Base-by-base conservation (phyloP, 176 grass and related monocot species). In the Calamus simplicifolius region DNA sequence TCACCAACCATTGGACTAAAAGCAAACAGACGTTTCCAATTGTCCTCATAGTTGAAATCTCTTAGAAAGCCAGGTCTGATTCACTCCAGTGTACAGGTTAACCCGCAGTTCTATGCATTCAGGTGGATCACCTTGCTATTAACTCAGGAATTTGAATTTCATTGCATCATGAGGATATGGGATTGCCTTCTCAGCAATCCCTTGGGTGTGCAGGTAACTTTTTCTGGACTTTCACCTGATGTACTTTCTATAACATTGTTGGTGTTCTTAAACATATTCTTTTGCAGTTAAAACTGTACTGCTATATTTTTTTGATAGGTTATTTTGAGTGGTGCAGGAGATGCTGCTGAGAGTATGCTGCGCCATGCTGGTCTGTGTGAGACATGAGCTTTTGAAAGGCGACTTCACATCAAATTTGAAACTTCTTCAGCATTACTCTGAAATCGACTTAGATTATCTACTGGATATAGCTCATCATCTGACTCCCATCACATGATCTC, bases 21-120 rank as follows among this genome's bases (percentile, higher is more conserved):
- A 43, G 35, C 35, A 43, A 43, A 43, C 35, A 12, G 35, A 43
- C 12, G 35, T 43, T 43, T 43, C 35, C 35, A 43, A 16, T 5
- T 28, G 14, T 17, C 57, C 14, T 17, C 35, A 43, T 43, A 43
- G 35, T 43, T 43, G 12, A 7, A 43, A 43, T 43, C 35, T 43
- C 35, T 59, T 5, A 59, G 15, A 59, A 6, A 59, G 26, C 57
- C 5, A 16, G 26, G 16, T 59, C 2, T 49, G 19, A n/a, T 66
- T 52, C 76, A 14, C 52, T 76, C 18, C 66, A 35, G 57, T 27
- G 49, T 82, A 43, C 70, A 97, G 92, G 79, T 97, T 25, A 91
- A 85, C 60, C 83, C 87, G 48, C 87, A 88, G 69, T 91, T 91
- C 70, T 97, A 97, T 78, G 92, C 84, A n/a, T 91, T 97, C 71